Conservation (phyloP, 2,329 filamentous ascomycete genomes). For the Emmonsia crescens region DNA sequence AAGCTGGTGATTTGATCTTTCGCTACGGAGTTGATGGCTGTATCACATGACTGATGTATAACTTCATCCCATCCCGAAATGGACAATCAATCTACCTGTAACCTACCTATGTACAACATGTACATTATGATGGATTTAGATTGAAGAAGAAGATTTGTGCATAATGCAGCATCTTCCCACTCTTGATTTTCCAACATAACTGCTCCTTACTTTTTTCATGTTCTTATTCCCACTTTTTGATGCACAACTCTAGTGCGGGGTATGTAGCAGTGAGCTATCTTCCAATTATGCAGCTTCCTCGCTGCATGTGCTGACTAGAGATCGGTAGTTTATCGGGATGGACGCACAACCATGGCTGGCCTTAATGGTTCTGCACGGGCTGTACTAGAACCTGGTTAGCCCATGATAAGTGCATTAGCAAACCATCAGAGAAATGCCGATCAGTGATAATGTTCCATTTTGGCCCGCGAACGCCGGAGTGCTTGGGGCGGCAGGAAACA, state of each 20-base stretch:
- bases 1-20: too few species aligned
- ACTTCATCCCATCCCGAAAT: neutral
- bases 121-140: too few species aligned
- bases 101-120: too few species aligned
- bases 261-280: neutral
- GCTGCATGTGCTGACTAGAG: neutral
- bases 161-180: neutral
- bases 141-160: too few species aligned
- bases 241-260: neutral
- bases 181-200: neutral
- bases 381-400: neutral
- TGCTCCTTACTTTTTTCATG: neutral
- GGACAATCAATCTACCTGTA: too few species aligned
- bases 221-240: neutral
- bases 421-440: neutral
- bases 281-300: neutral
- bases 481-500: conserved; percentile 80
- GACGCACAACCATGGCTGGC: neutral
- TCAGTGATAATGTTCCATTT: neutral
- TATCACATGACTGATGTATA: too few species aligned
- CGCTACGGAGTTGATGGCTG: too few species aligned
- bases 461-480: conserved; percentile 40
- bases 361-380: neutral
- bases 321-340: neutral
- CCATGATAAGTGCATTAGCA: neutral